These are phyloP conservation scores for Ceratobasidium theobromae DNA, from an alignment of 1,284 basidiomycete genomes.

Conservation along the genomic window DNA sequence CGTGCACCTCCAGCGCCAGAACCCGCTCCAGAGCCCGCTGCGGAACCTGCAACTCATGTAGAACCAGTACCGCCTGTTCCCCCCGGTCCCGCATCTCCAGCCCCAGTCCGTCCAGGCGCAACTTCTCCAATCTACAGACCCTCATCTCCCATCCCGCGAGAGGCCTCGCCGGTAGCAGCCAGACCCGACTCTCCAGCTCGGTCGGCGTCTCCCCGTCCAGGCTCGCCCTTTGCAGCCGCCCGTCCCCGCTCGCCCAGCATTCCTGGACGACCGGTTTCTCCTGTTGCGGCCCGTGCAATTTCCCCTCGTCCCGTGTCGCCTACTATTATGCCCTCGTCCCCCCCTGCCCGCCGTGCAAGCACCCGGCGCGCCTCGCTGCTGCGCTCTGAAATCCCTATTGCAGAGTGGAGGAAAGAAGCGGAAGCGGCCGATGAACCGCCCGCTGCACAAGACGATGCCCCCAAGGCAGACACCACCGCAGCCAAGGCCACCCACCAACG, in stretches of 20 bases:
- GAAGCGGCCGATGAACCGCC: slow-evolving; percentile 48
- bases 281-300: slow-evolving; percentile 19
- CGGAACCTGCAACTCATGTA: neutral
- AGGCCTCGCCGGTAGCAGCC: neutral
- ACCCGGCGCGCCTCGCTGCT: slow-evolving; percentile 8
- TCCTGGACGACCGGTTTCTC: slow-evolving; percentile 7
- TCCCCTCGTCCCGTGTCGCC: slow-evolving; percentile 2
- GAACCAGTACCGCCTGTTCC: neutral
- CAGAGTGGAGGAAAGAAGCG: neutral
- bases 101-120: neutral
- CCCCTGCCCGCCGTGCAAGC: neutral
- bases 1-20: neutral
- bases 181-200: neutral
- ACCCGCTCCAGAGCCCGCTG: neutral
- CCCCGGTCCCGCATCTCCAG: neutral
- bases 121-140: neutral
- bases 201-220: neutral
- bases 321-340: neutral
- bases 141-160: neutral
- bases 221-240: neutral
- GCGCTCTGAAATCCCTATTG: slow-evolving; percentile 7
- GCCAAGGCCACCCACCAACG: slow-evolving; percentile 60
- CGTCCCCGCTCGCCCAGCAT: slow-evolving; percentile 4
- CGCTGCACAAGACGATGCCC: slow-evolving; percentile 74
- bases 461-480: slow-evolving; percentile 78